A percentile compares a stretch with the other conserved stretches of the same genome.
phyloP scores from a whole-genome alignment of 176 grass and related monocot genomes.

The Juncus inflexus region DNA sequence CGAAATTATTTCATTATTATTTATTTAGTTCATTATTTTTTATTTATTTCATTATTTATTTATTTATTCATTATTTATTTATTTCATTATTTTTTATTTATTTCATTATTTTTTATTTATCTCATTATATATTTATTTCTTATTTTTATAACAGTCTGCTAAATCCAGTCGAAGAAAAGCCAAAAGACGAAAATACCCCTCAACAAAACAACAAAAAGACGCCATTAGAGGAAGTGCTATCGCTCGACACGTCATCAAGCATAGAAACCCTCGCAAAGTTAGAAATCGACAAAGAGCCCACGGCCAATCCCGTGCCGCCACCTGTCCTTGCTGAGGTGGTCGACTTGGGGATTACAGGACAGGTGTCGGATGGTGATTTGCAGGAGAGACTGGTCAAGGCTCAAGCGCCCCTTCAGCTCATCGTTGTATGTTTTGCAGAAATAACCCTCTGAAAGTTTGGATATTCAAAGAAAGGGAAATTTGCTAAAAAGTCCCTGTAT shows the following conservation, averaged over 20 bases:
- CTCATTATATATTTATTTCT: not conserved
- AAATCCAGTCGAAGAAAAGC: constrained; percentile 32
- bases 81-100: not conserved
- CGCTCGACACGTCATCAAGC: constrained; percentile 24
- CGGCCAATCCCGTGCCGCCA: constrained; percentile 40
- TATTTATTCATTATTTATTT: not conserved
- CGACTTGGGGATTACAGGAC: constrained; percentile 30
- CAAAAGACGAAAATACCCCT: constrained; percentile 19
- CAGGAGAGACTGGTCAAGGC: constrained; percentile 37
- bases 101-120: not conserved
- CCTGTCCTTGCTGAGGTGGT: constrained; percentile 47
- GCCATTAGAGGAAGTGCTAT: constrained; percentile 46
- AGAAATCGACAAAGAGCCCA: constrained; percentile 46
- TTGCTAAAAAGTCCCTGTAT: too few species aligned
- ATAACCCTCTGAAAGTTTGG: too few species aligned
- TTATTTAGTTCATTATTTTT: not conserved
- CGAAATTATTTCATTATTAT: not conserved
- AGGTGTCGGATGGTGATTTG: constrained; percentile 22
- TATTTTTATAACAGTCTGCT: constrained; percentile 24
- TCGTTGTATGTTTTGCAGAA: constrained; percentile 26
- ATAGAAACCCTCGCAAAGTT: constrained; percentile 34
- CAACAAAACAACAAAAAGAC: constrained; percentile 35
- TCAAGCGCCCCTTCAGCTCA: constrained; percentile 45
- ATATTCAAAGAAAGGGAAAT: too few species aligned
- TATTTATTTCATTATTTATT: too few species aligned